Base-by-base conservation (phyloP, 2,329 filamentous ascomycete species). In the Penicillium sp. region DNA sequence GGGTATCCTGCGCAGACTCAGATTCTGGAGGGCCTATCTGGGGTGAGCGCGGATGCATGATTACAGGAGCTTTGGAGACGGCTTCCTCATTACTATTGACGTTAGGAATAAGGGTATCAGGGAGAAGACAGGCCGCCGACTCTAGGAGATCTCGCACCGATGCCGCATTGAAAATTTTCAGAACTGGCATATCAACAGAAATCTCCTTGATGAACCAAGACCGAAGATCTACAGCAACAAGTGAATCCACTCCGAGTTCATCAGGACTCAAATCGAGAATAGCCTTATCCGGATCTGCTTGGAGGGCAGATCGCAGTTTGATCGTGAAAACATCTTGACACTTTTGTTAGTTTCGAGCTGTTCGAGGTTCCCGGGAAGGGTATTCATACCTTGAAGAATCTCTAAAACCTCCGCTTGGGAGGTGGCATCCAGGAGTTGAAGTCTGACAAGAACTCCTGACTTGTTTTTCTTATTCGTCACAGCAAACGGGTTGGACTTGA, bases 121-220 rank as follows among this genome's bases (percentile, higher is more conserved):
- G 54, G 3, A 65, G 49, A 19, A 55, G 51, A 19, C 54, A 54
- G 6, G 52, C 49, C 2, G 59, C 57, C n/a, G 52, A 56, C 2
- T 47, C 53, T 10, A 65, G 42, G 22, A 68, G 49, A 21, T 68
- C 61, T 6, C 49, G 57, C 35, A 68, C 51, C 0, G 65, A 66
- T 4, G 56, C 57, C 3, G 59, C 63, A 19, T 66, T 63, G 42
- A 68, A 61, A 6, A 70, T 65, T 24, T 68, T 68, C 16, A 70
- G 49, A 1, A 69, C 64, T 1, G 67, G 58, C 24, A 70, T 57
- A n/a, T 68, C 62, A 1, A 66, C 61, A 1, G 56, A 52, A 2
- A 69, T 45, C 33, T 67, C 63, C 39, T 62, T 66, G 6, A 62
- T 27, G 47, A 70, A 65, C 65, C 66, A 70, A 4, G 64, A 67